Conservation (phyloP, 257 asterid genomes). For the Gentiana straminea region DNA sequence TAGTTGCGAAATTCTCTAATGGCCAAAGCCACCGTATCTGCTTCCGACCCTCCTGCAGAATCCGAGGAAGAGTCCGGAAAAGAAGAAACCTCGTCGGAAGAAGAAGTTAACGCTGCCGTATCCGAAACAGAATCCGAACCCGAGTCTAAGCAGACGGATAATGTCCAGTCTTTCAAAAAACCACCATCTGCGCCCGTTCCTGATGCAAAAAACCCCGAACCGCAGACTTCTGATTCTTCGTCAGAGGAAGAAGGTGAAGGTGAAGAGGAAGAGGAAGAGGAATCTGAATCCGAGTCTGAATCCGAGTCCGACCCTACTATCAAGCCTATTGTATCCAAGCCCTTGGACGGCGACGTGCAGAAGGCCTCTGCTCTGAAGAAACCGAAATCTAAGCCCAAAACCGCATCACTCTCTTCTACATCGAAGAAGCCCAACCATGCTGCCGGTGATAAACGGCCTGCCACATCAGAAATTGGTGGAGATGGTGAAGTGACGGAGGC, state of each 20-base stretch:
- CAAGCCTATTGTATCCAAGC: conserved; percentile 24
- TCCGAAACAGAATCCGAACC: not conserved
- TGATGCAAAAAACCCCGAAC: conserved; percentile 7
- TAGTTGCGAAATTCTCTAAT: not conserved
- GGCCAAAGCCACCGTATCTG: conserved; percentile 14
- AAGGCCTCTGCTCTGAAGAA: conserved; percentile 12
- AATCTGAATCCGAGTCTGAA: conserved; percentile 36
- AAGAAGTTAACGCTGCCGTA: not conserved
- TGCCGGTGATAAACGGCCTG: conserved; percentile 30
- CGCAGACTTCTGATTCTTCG: conserved; percentile 18
- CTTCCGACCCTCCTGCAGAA: conserved; percentile 3
- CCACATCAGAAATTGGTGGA: conserved; percentile 19
- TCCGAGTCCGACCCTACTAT: conserved; percentile 18
- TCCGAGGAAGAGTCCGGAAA: conserved; percentile 7
- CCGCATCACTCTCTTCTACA: conserved; percentile 16
- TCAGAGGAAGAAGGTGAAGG: conserved; percentile 2
- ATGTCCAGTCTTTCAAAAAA: conserved; percentile 15
- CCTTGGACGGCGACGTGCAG: conserved; percentile 5
- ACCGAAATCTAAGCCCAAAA: conserved; percentile 20
- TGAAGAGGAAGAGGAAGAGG: conserved; percentile 6
- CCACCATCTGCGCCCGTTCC: conserved; percentile 13
- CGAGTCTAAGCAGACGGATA: conserved; percentile 20
- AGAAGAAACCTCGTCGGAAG: conserved; percentile 4
- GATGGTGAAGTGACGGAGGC: conserved; percentile 21
- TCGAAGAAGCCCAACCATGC: not conserved